Evolutionary conservation across 176 grass and related monocot species (phyloP), one percentile per base, ranked within the genome.

Genomic region (Oryza glaberrima): DNA sequence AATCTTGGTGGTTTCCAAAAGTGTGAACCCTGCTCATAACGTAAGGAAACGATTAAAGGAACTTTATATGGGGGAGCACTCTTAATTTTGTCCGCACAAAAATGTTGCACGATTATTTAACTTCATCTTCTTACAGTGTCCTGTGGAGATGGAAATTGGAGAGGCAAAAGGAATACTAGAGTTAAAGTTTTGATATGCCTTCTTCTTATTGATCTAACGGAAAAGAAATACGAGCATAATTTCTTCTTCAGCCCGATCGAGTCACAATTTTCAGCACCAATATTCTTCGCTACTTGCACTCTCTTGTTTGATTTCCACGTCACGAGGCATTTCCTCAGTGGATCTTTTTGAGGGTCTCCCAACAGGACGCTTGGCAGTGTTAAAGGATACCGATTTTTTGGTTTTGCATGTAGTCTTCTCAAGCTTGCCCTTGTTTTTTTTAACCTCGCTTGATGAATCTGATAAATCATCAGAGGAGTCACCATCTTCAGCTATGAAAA

Each of bases 401-500:
- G 1, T 17, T 19, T 56, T 56, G 51, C 35, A 30, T 25, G 20
- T 7, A 23, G 3, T 16, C 6, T 64, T 43, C 7, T 7, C 23
- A n/a, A 0, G 0, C 23, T 43, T 23, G 6, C 14, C 17, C 4
- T 77, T 64, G 12, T 38, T 38, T 77, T 43, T 36, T 5, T 34
- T 11, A 6, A 5, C 6, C 35, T 64, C 75, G 4, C 22, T 4
- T 9, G 54, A 6, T 43, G 56, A 63, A 43, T 77, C 17, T 15
- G 54, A 77, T 19, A 17, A 56, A 20, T 61, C 20, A 4, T 2
- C 1, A 11, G 48, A 77, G 20, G 19, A 25, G 6, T 43, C 35
- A 16, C 36, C 75, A 77, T 77, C 75, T 64, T 64, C 75, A 77
- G 34, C 35, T 66, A 46, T 20, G 63, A 10, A 3, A 83, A 17